Percentiles rank a stretch among this genome's conserved stretches.
Conservation (phyloP, 2,329 filamentous ascomycete genomes). For the Rugonectria rugulosa region DNA sequence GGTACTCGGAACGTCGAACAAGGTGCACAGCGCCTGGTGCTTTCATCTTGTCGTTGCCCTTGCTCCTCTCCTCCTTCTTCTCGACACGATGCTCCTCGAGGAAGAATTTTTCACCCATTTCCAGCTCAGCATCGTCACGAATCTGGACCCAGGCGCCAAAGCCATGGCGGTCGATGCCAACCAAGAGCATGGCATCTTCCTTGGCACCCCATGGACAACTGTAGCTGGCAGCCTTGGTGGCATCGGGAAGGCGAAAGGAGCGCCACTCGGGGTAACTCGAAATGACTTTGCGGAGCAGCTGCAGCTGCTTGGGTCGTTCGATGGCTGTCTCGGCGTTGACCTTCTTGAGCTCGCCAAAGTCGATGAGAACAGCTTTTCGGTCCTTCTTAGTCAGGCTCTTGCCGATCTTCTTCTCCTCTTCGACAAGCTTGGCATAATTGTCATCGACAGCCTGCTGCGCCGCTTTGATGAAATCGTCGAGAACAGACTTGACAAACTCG, state of each 20-base stretch:
- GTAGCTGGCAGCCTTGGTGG: conserved; percentile 91
- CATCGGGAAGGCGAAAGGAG: conserved; percentile 87
- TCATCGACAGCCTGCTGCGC: conserved; percentile 67
- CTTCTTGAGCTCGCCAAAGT: conserved; percentile 91
- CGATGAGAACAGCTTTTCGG: conserved; percentile 94
- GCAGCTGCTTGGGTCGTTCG: conserved; percentile 88
- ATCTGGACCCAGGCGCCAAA: conserved; percentile 97
- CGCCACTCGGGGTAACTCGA: conserved; percentile 72
- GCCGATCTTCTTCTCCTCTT: conserved; percentile 82
- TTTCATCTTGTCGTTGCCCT: conserved; percentile 79
- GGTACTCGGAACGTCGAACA: conserved; percentile 91
- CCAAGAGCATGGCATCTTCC: conserved; percentile 96
- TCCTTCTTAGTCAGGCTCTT: conserved; percentile 95
- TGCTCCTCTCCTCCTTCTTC: conserved; percentile 91
- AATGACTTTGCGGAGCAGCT: conserved; percentile 79
- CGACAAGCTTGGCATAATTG: conserved; percentile 75
- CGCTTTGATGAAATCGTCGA: conserved; percentile 74
- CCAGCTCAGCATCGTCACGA: conserved; percentile 87
- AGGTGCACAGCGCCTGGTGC: conserved; percentile 97
- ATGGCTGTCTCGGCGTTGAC: conserved; percentile 95
- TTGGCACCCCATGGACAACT: conserved; percentile 90
- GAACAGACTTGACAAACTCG: conserved; percentile 77
- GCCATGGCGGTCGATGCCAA: conserved; percentile 91
- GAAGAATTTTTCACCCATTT: conserved; percentile 90
- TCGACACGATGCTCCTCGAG: conserved; percentile 98